Conservation (phyloP, 2,329 filamentous ascomycete species). For the Beauveria australis region DNA sequence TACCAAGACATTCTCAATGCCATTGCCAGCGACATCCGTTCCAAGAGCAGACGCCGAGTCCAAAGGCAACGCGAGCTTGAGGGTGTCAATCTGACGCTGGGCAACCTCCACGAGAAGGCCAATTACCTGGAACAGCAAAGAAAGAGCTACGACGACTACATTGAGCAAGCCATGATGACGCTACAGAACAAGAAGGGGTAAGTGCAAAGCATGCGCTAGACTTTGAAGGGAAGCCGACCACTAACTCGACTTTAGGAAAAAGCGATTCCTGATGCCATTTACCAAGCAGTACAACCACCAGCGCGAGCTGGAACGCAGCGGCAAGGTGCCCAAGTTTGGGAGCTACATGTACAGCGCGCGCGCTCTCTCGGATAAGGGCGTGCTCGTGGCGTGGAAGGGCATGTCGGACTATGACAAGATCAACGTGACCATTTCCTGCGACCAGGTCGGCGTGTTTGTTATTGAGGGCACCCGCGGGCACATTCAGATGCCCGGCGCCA, state of each 20-base stretch:
- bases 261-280: slow-evolving; percentile 89
- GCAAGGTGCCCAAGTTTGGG: slow-evolving; percentile 93
- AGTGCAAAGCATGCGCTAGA: slow-evolving; percentile 20
- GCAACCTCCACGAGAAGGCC: slow-evolving; percentile 76
- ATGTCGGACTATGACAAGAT: slow-evolving; percentile 83
- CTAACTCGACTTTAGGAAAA: slow-evolving; percentile 52
- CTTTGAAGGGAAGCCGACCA: neutral
- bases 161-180: slow-evolving; percentile 96
- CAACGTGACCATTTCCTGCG: slow-evolving; percentile 88
- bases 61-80: slow-evolving; percentile 90
- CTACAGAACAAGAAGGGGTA: slow-evolving; percentile 92
- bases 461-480: slow-evolving; percentile 85
- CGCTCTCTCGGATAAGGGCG: slow-evolving; percentile 83
- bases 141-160: slow-evolving; percentile 98
- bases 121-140: slow-evolving; percentile 89
- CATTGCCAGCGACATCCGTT: slow-evolving; percentile 92
- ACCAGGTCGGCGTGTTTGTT: slow-evolving; percentile 88
- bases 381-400: slow-evolving; percentile 84
- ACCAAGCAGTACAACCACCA: slow-evolving; percentile 99
- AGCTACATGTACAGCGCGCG: slow-evolving; percentile 95
- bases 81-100: slow-evolving; percentile 65
- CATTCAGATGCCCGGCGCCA: slow-evolving; percentile 93
- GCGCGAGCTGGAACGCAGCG: slow-evolving; percentile 83
- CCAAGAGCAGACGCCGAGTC: slow-evolving; percentile 86
- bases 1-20: slow-evolving; percentile 98